Base-by-base conservation (phyloP, 2,329 filamentous ascomycete species). In the Ophiostoma triangulosporum region DNA sequence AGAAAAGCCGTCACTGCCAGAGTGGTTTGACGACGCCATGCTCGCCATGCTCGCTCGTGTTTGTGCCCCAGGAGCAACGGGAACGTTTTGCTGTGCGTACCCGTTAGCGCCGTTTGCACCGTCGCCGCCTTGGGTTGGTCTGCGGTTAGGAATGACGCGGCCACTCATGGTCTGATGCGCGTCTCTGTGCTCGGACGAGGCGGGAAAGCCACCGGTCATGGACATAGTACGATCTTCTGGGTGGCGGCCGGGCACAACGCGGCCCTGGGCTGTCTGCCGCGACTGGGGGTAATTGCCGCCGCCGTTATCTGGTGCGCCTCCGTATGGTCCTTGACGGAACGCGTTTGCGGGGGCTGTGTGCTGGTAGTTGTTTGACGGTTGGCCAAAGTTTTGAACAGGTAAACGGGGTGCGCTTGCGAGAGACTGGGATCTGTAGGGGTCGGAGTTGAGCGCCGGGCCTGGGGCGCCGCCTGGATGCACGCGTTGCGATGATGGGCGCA, bases 161-260 rank as follows among this genome's bases (percentile, higher is more conserved):
- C 93, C 93, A 64, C 87, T 95, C 80, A 91, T 94, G 6, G 90
- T 96, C 68, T 96, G 91, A 66, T 93, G 85, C 45, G 89, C 74
- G 62, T 86, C 85, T 57, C 79, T 77, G 61, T 94, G 77, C 60
- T 94, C 88, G 52, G 55, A 40, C 3, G 83, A 76, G 60, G 88
- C 66, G 56, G 71, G 74, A 20, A 66, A 86, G 9, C 86, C 88
- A 5, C 85, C 93, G 84, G 85, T 93, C 84, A 98, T 84, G 46
- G 91, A 95, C 93, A 97, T 97, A 58, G 93, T 83, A 55, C 93
- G 81, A 67, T 97, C 91, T 62, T 94, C 88, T 3, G 52, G 54
- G 57, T 90, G 86, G 52, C 91, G 82, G 64, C 96, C 90, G 1
- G 93, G 93, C 8, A 98, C 89, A 33, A 93, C 75, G 57, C 93